phyloP scores from a whole-genome alignment of 1,284 basidiomycete species.

The Erythrobasidium hasegawianum region DNA sequence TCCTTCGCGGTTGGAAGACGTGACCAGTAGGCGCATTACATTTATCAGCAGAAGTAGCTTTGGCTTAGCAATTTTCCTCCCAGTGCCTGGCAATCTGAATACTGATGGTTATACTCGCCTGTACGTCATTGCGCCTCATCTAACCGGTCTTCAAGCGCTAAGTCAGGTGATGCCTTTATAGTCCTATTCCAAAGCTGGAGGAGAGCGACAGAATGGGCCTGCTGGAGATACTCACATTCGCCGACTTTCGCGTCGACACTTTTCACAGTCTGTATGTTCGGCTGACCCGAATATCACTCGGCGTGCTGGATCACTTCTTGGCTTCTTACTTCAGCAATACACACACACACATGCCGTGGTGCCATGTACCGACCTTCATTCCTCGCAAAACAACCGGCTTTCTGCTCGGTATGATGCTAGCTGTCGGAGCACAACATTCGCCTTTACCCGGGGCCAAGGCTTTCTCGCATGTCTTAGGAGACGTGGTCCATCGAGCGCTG shows the following conservation, averaged over 20 bases:
- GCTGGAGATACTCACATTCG: constrained; percentile 1
- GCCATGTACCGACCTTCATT: not conserved
- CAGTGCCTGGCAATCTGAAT: too few relatives aligned
- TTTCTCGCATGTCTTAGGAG: constrained; percentile 1
- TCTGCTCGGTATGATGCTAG: not conserved
- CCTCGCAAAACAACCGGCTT: constrained; percentile 2
- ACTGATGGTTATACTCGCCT: too few relatives aligned
- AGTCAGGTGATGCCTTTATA: too few relatives aligned
- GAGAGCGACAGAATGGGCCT: not conserved
- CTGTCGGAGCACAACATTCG: constrained; percentile 2
- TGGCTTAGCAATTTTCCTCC: too few relatives aligned
- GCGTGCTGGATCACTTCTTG: not conserved
- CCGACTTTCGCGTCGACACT: not conserved
- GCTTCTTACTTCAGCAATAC: not conserved
- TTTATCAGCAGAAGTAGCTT: too few relatives aligned
- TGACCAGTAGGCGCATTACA: too few relatives aligned
- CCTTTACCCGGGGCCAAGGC: not conserved
- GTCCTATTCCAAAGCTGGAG: not conserved
- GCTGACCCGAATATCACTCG: not conserved
- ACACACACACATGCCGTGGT: not conserved
- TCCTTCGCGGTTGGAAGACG: too few relatives aligned
- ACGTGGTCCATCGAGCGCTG: not conserved
- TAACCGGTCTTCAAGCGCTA: too few relatives aligned
- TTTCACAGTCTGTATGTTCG: constrained; percentile 4
- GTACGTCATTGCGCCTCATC: too few relatives aligned